A percentile compares a stretch with the other conserved stretches of the same genome.
Conservation (phyloP, 1,284 basidiomycete genomes). For the Retiboletus flavoniger region DNA sequence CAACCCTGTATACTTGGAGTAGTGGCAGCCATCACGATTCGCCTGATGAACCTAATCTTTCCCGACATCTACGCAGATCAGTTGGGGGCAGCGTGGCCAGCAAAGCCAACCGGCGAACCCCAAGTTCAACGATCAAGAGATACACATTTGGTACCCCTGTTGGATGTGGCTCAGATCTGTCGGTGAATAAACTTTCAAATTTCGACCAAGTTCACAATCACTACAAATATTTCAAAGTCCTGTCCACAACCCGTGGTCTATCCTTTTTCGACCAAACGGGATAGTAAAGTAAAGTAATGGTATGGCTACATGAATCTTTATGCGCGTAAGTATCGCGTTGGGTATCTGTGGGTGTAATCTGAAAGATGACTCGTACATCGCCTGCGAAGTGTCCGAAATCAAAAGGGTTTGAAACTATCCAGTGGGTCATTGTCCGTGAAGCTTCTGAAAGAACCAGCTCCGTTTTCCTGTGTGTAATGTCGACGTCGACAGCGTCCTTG, state of each 20-base stretch:
- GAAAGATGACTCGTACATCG: background rate
- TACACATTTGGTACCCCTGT: background rate
- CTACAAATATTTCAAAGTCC: background rate
- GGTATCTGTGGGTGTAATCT: background rate
- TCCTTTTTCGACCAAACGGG: background rate
- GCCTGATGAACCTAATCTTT: background rate
- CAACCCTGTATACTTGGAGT: background rate
- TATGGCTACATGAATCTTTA: slow-evolving; percentile 9
- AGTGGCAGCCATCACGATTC: background rate
- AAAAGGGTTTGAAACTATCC: background rate
- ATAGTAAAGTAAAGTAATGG: background rate
- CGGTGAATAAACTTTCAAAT: too few relatives aligned
- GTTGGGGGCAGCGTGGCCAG: background rate
- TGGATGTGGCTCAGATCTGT: too few relatives aligned
- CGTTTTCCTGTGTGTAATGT: slow-evolving; percentile 9
- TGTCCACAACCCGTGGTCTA: background rate
- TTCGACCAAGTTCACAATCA: background rate
- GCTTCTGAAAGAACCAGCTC: slow-evolving; percentile 25
- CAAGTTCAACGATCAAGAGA: background rate
- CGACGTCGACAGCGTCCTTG: background rate
- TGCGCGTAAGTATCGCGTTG: background rate
- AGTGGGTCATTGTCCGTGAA: background rate
- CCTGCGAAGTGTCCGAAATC: background rate
- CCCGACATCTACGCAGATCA: background rate
- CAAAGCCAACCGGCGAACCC: background rate